A percentile compares a stretch with the other conserved stretches of the same genome.
Conservation (phyloP, 2,329 filamentous ascomycete species). For the Calonectria pteridis region DNA sequence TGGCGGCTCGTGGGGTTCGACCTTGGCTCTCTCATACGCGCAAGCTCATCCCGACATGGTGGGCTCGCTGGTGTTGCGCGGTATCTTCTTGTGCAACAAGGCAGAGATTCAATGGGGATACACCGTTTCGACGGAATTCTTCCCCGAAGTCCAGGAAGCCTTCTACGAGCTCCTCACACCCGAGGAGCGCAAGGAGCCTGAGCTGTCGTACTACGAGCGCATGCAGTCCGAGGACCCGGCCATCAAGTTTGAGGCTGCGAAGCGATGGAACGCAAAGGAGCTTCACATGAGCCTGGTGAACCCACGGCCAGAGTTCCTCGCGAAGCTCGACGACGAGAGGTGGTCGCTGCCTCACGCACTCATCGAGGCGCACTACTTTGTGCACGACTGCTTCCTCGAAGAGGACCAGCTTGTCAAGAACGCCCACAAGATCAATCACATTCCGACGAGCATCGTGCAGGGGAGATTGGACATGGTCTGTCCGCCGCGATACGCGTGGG, state of each 20-base stretch:
- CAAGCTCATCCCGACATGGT: neutral
- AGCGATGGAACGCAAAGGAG: slow-evolving; percentile 7
- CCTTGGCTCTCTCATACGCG: neutral
- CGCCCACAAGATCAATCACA: neutral
- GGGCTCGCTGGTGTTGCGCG: neutral
- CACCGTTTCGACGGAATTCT: neutral
- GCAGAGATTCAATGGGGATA: neutral
- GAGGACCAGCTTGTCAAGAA: neutral
- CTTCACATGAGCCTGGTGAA: neutral
- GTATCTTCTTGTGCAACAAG: slow-evolving; percentile 1
- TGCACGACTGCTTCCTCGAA: neutral
- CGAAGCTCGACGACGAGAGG: neutral
- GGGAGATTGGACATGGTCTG: neutral
- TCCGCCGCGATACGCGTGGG: neutral
- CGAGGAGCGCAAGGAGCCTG: neutral
- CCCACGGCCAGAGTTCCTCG: neutral
- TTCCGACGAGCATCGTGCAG: neutral
- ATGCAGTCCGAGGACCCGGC: neutral
- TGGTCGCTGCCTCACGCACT: slow-evolving; percentile 1
- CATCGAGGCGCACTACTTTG: neutral
- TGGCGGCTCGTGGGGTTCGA: neutral
- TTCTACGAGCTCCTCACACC: neutral
- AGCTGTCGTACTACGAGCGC: neutral
- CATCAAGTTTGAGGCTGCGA: neutral
- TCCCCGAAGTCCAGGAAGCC: neutral